Base-by-base conservation (phyloP, 2,329 filamentous ascomycete genomes). In the Paracorniculantispora psalliotae region DNA sequence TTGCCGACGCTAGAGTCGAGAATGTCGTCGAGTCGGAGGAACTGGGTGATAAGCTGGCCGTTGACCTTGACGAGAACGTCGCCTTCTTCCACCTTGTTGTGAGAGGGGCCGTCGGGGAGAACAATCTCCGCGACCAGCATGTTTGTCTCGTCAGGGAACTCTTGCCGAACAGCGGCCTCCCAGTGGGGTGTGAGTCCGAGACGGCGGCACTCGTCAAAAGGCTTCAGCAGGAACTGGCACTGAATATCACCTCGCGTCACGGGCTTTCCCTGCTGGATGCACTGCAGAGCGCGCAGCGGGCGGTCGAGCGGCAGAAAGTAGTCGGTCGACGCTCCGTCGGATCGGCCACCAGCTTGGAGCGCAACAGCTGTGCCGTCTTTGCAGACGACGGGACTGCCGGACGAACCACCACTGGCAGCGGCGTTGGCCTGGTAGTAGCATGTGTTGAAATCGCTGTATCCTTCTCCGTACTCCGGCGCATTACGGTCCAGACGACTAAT, bases 341-440 rank as follows among this genome's bases (percentile, higher is more conserved):
- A 90, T 73, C 94, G 85, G 47, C 94, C 94, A 62, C 96, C 94
- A 48, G 94, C 94, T 75, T 99, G 94, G 47, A 99, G 77, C 41
- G 94, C 94, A 59, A 99, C 88, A 5, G 92, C 94, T 69, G 87
- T 89, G 12, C 94, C 94, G 72, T 96, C 91, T 61, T 96, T 89
- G 74, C 97, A 96, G 62, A 99, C 92, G 1, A 99, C 94, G 0
- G 94, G 94, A 85, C 90, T 96, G 63, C 94, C 94, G n/a, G 94
- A 99, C 77, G 91, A 96, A 65, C 94, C 94, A 65, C 94, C 94
- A 72, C 92, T 97, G 2, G 94, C 96, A 4, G 94, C 93, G 3
- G 94, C 96, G 15, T 96, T 96, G 63, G 96, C 94, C 77, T 99
- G 94, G 67, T 97, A 97, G 79, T 99, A 99, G 72, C 96, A 87